Base-by-base conservation (phyloP, 495 filamentous ascomycete species). In the Lasiosphaeria ovina region DNA sequence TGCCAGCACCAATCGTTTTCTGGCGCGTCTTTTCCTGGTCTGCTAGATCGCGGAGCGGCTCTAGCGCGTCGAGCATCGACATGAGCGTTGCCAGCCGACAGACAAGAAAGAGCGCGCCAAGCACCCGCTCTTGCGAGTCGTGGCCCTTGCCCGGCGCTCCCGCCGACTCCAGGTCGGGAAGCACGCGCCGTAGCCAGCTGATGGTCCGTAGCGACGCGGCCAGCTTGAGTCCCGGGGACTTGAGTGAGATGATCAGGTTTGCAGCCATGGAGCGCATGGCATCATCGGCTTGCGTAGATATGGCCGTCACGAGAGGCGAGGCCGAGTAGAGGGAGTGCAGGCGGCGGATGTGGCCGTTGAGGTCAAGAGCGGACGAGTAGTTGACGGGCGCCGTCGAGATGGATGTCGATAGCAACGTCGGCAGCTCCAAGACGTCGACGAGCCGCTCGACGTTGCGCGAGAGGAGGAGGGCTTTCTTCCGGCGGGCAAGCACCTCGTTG, bases 311-410 rank as follows among this genome's bases (percentile, higher is more conserved):
- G 34, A 97, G 79, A 3, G 81, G 78, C 0, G 92, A 96, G 53
- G 88, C 78, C 0, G 91, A 87, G 73, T 97, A 95, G 59, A 97
- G 77, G 3, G 84, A 83, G 60, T 92, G 87, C 3, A 99, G 78
- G 16, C 95, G 83, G 59, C 91, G 89, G 71, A 97, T 96, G 74
- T 97, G 95, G n/a, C 89, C 87, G 69, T 96, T 87, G 4, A 98
- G 79, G 67, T 99, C 95, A 49, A 99, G 79, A 1, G 93, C 93
- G 0, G 91, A 89, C 3, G 93, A 89, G 74, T 97, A 96, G 62
- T 89, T 94, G 61, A 75, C 73, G 0, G 78, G 74, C 6, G 75
- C 72, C 2, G 77, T 71, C 4, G 76, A 71, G 45, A 80, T 77
- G 49, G 77, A 71, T 12, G 87, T 84, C n/a, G 84, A 87, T 3